Evolutionary conservation across 2,329 filamentous ascomycete species (phyloP), one percentile per base, ranked within the genome.

Genomic region (Nakataea oryzae): DNA sequence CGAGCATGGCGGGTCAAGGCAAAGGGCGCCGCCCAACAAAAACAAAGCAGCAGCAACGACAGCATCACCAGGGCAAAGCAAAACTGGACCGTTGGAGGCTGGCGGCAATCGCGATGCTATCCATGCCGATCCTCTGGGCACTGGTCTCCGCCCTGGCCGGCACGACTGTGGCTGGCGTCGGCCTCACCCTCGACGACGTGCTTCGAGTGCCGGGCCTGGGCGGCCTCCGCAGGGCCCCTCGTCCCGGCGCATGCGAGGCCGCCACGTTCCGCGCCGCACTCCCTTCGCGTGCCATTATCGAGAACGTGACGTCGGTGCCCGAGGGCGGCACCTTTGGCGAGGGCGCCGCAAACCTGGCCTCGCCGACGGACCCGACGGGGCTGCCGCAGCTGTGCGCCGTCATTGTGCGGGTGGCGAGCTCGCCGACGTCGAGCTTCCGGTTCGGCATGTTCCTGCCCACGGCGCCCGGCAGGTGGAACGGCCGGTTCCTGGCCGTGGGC

Each of bases 341-440:
- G 58, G 67, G 64, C 17, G 59, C 62, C 3, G 59, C 57, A 12
- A 66, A 71, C 55, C 54, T 70, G 5, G 65, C 63, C 3, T 73
- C 66, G 61, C 71, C 67, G 0, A 63, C 41, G 12, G 66, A 68
- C 41, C 68, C 71, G 1, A 73, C 70, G 1, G 64, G 73, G 62
- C 68, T 76, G 8, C 74, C 74, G 0, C 71, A 69, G 14, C 63
- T 74, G 24, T 76, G 74, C 55, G 74, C 74, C 5, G 69, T 75
- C 26, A 74, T 69, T 0, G 66, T 76, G 12, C 64, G 64, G 3
- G 73, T 76, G n/a, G 71, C 68, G 7, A 54, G 41, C 26, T 32
- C 67, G 24, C 32, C 32, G 21, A 54, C 32, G 32, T 70, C 70
- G 1, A 69, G 66, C 54, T 61, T 34, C 50, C 60, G 60, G 28